Conservation (phyloP, 2,329 filamentous ascomycete species). For the Kalaharituber pfeilii region DNA sequence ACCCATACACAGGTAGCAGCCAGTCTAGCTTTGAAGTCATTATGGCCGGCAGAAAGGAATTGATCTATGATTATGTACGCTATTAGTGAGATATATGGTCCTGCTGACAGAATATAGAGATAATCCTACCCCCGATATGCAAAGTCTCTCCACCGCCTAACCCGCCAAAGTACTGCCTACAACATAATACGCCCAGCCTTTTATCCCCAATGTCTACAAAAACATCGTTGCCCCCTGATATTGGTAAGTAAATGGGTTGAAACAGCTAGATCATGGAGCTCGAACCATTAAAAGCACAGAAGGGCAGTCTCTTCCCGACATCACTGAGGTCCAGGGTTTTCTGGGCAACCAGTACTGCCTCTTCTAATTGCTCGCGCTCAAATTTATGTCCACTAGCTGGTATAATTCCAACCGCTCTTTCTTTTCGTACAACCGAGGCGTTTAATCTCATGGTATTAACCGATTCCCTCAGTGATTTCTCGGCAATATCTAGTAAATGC, state of each 20-base stretch:
- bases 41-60: constrained; percentile 84
- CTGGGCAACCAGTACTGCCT: constrained; percentile 87
- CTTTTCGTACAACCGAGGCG: constrained; percentile 68
- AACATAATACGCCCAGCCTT: constrained; percentile 82
- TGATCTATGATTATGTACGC: constrained; percentile 44
- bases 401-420: constrained; percentile 65
- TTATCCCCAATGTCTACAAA: constrained; percentile 99
- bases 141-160: constrained; percentile 63
- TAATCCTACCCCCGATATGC: constrained; percentile 50
- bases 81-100: background rate
- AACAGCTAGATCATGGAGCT: constrained; percentile 24
- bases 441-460: constrained; percentile 62
- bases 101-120: background rate
- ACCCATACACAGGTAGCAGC: constrained; percentile 45
- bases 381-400: constrained; percentile 49
- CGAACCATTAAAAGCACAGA: constrained; percentile 79
- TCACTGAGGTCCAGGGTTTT: constrained; percentile 71
- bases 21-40: constrained; percentile 60
- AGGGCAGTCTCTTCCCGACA: constrained; percentile 55
- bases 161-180: constrained; percentile 73
- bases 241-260: constrained; percentile 16
- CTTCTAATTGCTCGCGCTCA: constrained; percentile 75
- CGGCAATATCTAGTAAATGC: constrained; percentile 72
- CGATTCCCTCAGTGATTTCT: constrained; percentile 66
- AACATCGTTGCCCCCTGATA: constrained; percentile 62